Conservation (phyloP, 257 asterid genomes). For the Solanum boliviense region DNA sequence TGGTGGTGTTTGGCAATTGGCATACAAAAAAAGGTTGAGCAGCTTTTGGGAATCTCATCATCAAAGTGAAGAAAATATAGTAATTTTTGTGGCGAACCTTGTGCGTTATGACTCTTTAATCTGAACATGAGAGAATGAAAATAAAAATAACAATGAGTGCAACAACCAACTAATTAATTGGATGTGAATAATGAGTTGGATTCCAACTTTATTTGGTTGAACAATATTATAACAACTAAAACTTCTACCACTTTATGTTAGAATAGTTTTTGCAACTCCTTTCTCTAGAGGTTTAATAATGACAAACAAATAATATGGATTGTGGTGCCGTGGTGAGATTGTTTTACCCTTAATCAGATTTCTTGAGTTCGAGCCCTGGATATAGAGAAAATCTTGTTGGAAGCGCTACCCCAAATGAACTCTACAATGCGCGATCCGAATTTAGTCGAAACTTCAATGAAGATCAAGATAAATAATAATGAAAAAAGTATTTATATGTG, state of each 20-base stretch:
- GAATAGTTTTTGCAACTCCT: not conserved
- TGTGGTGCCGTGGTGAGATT: too few relatives aligned
- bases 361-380: fast-evolving
- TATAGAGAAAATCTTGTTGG: too few relatives aligned
- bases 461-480: too few relatives aligned
- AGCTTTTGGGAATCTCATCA: constrained; percentile 51
- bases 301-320: not conserved
- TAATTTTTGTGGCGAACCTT: constrained; percentile 70
- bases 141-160: constrained; percentile 19
- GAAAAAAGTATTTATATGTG: too few relatives aligned
- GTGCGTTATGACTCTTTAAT: constrained; percentile 30
- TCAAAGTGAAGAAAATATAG: constrained; percentile 28
- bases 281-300: not conserved
- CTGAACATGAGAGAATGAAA: constrained; percentile 29
- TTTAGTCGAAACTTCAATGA: too few relatives aligned
- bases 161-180: constrained; percentile 28
- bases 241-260: not conserved
- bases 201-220: constrained; percentile 31
- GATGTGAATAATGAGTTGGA: constrained; percentile 68
- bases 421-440: fast-evolving
- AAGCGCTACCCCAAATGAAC: too few relatives aligned
- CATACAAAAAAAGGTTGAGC: constrained; percentile 26
- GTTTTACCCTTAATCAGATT: fast-evolving
- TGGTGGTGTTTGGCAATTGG: constrained; percentile 19
- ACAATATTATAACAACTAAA: not conserved